Conservation (phyloP, 1,284 basidiomycete genomes). For the Microbotryum lychnidis-dioicae region DNA sequence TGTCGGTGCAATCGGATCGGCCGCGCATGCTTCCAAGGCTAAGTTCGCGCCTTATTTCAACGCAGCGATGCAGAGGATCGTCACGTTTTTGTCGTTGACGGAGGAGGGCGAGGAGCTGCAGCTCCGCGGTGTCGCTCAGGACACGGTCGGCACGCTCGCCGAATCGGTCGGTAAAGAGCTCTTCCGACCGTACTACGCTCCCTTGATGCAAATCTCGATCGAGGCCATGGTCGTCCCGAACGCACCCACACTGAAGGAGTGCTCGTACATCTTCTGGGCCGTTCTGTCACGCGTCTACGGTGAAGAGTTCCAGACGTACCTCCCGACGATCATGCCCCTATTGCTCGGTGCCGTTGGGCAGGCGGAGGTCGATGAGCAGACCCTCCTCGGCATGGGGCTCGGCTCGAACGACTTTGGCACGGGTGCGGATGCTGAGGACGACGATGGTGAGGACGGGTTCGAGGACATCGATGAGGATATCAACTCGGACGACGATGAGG, state of each 20-base stretch:
- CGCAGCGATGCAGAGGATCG: slow-evolving; percentile 80
- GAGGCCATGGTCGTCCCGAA: slow-evolving; percentile 76
- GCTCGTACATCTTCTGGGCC: slow-evolving; percentile 96
- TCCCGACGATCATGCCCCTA: slow-evolving; percentile 77
- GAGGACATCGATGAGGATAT: slow-evolving; percentile 67
- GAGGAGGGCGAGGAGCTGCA: slow-evolving; percentile 81
- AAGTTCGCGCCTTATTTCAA: slow-evolving; percentile 93
- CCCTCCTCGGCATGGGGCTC: slow-evolving; percentile 42
- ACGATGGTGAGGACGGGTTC: slow-evolving; percentile 46
- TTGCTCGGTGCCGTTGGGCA: slow-evolving; percentile 80
- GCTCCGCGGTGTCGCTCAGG: slow-evolving; percentile 94
- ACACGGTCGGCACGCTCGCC: slow-evolving; percentile 94
- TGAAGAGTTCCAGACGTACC: slow-evolving; percentile 83
- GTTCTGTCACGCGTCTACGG: slow-evolving; percentile 95
- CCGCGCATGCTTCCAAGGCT: slow-evolving; percentile 92
- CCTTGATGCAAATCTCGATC: slow-evolving; percentile 94
- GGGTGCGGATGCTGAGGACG: slow-evolving; percentile 46
- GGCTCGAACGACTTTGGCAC: slow-evolving; percentile 56
- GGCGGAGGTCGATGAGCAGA: slow-evolving; percentile 42
- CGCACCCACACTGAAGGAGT: slow-evolving; percentile 82
- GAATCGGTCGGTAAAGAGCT: slow-evolving; percentile 91
- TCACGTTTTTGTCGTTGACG: slow-evolving; percentile 73
- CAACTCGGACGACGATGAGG: slow-evolving; percentile 69
- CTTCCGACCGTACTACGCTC: slow-evolving; percentile 91
- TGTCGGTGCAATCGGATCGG: slow-evolving; percentile 94